Evolutionary conservation across 2,329 filamentous ascomycete genomes (phyloP).

Genomic region (Cercospora janseana): DNA sequence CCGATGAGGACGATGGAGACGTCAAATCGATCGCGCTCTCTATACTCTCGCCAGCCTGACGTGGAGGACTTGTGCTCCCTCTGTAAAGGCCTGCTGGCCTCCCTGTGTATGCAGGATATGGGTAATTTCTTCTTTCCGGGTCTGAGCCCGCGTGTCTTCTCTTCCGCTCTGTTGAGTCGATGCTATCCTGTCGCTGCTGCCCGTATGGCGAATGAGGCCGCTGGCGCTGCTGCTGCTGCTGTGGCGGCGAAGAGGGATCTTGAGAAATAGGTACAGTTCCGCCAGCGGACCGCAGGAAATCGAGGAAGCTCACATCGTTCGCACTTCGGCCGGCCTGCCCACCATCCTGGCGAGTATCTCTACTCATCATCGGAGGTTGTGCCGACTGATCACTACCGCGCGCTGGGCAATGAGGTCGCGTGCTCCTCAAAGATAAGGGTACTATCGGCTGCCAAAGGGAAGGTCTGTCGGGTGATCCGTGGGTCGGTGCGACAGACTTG

Average conservation of each 20-base stretch:
- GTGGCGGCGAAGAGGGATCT: background rate
- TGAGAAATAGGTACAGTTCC: slow-evolving; percentile 20
- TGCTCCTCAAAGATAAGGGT: slow-evolving; percentile 15
- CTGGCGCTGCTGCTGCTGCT: slow-evolving; percentile 1
- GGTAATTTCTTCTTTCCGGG: slow-evolving; percentile 27
- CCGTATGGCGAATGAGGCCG: background rate
- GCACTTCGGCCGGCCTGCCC: slow-evolving; percentile 14
- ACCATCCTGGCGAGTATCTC: slow-evolving; percentile 6
- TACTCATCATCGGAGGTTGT: slow-evolving; percentile 11
- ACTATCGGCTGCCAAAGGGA: slow-evolving; percentile 8
- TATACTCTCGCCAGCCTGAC: slow-evolving; percentile 15
- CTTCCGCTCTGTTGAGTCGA: slow-evolving; percentile 32
- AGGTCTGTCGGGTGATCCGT: slow-evolving; percentile 14
- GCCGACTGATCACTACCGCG: background rate
- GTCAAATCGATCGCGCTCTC: slow-evolving; percentile 32
- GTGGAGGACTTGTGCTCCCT: slow-evolving; percentile 3
- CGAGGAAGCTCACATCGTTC: slow-evolving; percentile 28
- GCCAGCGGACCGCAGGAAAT: slow-evolving; percentile 30
- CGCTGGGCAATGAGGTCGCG: slow-evolving; percentile 11
- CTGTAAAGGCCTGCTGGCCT: slow-evolving; percentile 8
- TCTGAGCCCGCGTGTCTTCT: slow-evolving; percentile 31
- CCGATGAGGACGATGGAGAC: slow-evolving; percentile 14
- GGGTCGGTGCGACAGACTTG: slow-evolving; percentile 14
- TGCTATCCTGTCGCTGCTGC: slow-evolving; percentile 5
- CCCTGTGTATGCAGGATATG: slow-evolving; percentile 19